Evolutionary conservation across 1,139 yeast species (phyloP).

Genomic region (Yamadazyma membranifaciens): DNA sequence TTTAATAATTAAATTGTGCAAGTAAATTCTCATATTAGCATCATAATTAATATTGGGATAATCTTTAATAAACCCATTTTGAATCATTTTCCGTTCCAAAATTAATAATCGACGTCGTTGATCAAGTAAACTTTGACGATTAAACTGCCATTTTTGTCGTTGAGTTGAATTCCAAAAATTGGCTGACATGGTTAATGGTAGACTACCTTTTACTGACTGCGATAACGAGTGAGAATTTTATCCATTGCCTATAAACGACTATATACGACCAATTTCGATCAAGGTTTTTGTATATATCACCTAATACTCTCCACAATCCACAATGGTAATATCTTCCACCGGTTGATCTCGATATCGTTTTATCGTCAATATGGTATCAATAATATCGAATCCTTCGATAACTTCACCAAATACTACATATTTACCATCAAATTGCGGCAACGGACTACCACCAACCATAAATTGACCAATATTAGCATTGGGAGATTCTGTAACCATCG

Average conservation of each 20-base stretch:
- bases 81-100: constrained; percentile 46
- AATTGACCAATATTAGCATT: constrained; percentile 44
- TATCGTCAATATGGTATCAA: constrained; percentile 34
- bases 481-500: constrained; percentile 43
- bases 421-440: constrained; percentile 47
- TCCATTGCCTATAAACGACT: background rate
- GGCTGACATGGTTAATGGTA: constrained; percentile 36
- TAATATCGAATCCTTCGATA: constrained; percentile 37
- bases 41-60: constrained; percentile 51
- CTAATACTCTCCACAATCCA: constrained; percentile 9
- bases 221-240: no score
- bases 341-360: constrained; percentile 43
- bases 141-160: constrained; percentile 43
- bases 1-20: constrained; percentile 67
- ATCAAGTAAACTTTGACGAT: constrained; percentile 39
- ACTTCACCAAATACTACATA: constrained; percentile 60
- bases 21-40: constrained; percentile 61
- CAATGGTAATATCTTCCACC: constrained; percentile 19
- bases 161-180: constrained; percentile 50
- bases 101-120: constrained; percentile 37
- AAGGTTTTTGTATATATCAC: no score
- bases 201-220: no score
- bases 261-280: no score
- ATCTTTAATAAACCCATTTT: constrained; percentile 46
- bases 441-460: constrained; percentile 27